A percentile compares a stretch with the other conserved stretches of the same genome.
Evolutionary conservation across 2,329 filamentous ascomycete species (phyloP).

Genomic region (Claviceps purpurea): DNA sequence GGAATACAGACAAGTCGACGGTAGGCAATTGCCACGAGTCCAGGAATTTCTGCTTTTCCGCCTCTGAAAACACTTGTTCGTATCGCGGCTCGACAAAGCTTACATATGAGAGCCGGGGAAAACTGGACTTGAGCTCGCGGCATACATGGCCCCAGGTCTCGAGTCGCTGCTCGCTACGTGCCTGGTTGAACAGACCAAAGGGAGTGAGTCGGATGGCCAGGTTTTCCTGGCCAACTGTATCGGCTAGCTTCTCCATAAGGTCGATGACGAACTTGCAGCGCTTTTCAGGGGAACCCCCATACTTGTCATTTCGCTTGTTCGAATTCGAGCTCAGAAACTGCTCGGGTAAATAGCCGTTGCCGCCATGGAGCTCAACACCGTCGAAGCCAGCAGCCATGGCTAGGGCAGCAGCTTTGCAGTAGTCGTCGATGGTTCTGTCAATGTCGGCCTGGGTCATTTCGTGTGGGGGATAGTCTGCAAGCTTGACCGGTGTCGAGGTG

Average conservation of each 20-base stretch:
- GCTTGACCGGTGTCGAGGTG: conserved; percentile 24
- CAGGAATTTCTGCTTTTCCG: conserved; percentile 36
- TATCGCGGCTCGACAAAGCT: conserved; percentile 42
- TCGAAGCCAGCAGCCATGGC: conserved; percentile 42
- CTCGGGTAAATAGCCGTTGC: conserved; percentile 26
- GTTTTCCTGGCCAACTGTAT: conserved; percentile 30
- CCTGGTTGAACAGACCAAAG: conserved; percentile 38
- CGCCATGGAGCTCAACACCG: conserved; percentile 27
- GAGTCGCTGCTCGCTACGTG: conserved; percentile 33
- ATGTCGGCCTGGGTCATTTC: conserved; percentile 29
- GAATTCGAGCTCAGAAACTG: conserved; percentile 24
- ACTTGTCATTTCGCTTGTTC: conserved; percentile 23
- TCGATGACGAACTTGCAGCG: conserved; percentile 39
- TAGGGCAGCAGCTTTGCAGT: conserved; percentile 19
- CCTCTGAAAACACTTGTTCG: conserved; percentile 35
- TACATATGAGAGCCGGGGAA: conserved; percentile 35
- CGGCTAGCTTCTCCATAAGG: conserved; percentile 31
- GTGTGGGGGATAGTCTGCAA: conserved; percentile 17
- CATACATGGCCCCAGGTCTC: conserved; percentile 40
- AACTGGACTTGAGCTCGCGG: conserved; percentile 29
- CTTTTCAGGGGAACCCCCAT: conserved; percentile 20
- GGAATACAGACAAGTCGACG: conserved; percentile 32
- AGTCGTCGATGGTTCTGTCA: conserved; percentile 17
- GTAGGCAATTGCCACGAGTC: conserved; percentile 30
- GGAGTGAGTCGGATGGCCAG: conserved; percentile 32